A percentile compares a stretch with the other conserved stretches of the same genome.
Conservation (phyloP, 2,329 filamentous ascomycete species). For the Xylaria sp. region DNA sequence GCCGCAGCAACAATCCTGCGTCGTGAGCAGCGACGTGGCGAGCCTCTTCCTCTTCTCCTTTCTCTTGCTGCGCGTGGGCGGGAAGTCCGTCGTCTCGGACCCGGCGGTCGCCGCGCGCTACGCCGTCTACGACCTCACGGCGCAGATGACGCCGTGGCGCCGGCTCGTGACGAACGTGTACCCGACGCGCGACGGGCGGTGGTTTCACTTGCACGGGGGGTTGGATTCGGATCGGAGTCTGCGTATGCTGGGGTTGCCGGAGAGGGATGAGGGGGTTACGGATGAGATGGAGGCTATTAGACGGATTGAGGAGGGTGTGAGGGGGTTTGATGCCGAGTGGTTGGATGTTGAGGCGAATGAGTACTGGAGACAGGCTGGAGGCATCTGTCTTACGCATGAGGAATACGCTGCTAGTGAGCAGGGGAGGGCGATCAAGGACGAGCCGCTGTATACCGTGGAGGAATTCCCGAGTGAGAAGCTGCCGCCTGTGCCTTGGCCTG, state of each 20-base stretch:
- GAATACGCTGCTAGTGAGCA: conserved; percentile 49
- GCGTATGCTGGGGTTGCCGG: conserved; percentile 50
- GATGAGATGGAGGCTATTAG: conserved; percentile 49
- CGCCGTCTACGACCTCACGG: conserved; percentile 42
- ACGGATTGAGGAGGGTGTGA: conserved; percentile 42
- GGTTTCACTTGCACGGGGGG: conserved; percentile 52
- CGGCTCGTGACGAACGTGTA: conserved; percentile 52
- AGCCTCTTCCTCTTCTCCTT: conserved; percentile 49
- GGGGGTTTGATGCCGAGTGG: conserved; percentile 45
- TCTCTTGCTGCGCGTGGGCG: conserved; percentile 43
- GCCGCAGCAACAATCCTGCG: conserved; percentile 37
- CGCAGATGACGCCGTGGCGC: conserved; percentile 47
- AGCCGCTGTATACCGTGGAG: conserved; percentile 46
- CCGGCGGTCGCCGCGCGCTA: conserved; percentile 41
- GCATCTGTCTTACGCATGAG: conserved; percentile 49
- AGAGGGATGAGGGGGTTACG: conserved; percentile 39
- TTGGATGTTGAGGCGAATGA: conserved; percentile 51
- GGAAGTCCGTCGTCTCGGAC: conserved; percentile 37
- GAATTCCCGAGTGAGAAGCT: conserved; percentile 39
- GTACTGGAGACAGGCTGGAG: conserved; percentile 50
- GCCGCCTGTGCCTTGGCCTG: conserved; percentile 46
- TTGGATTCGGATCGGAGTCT: conserved; percentile 48
- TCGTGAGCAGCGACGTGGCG: conserved; percentile 47
- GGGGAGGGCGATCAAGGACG: conserved; percentile 43
- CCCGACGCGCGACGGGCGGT: conserved; percentile 50